Evolutionary conservation across 495 filamentous ascomycete genomes (phyloP).

Genomic region (Neurospora sp.): DNA sequence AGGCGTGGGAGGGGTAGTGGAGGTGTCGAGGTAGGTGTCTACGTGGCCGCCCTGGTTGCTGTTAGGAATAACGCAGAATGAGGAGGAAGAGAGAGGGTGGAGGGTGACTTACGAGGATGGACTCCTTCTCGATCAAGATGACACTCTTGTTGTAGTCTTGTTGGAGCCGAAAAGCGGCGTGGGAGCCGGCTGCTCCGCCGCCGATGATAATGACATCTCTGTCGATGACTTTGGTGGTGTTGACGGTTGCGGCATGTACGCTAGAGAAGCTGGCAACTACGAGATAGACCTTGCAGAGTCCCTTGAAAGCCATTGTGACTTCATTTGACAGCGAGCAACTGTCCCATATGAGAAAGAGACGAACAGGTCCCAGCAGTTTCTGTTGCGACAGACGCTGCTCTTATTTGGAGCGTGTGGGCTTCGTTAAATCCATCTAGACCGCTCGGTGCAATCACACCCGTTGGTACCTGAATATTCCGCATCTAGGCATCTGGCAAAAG

Average conservation of each 20-base stretch:
- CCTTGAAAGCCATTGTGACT: background rate
- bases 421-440: background rate
- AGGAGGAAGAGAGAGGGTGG: too few species aligned
- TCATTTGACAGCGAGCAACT: background rate
- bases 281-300: background rate
- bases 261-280: background rate
- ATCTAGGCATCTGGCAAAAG: background rate
- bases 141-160: slow-evolving; percentile 30
- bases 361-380: background rate
- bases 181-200: slow-evolving; percentile 36
- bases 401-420: background rate
- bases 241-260: background rate
- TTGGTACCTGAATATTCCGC: background rate
- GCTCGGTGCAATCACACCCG: background rate
- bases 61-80: too few species aligned
- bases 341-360: background rate
- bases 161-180: slow-evolving; percentile 33
- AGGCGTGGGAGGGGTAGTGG: slow-evolving; percentile 3
- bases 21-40: slow-evolving; percentile 26
- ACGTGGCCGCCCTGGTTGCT: slow-evolving; percentile 27
- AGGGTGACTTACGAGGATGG: slow-evolving; percentile 17
- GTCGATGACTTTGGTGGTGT: background rate
- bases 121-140: slow-evolving; percentile 30
- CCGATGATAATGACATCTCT: slow-evolving; percentile 32
- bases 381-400: background rate